Evolutionary conservation across 1,284 basidiomycete genomes (phyloP), one percentile per base, ranked within the genome.

Genomic region (Papiliotrema flavescens): DNA sequence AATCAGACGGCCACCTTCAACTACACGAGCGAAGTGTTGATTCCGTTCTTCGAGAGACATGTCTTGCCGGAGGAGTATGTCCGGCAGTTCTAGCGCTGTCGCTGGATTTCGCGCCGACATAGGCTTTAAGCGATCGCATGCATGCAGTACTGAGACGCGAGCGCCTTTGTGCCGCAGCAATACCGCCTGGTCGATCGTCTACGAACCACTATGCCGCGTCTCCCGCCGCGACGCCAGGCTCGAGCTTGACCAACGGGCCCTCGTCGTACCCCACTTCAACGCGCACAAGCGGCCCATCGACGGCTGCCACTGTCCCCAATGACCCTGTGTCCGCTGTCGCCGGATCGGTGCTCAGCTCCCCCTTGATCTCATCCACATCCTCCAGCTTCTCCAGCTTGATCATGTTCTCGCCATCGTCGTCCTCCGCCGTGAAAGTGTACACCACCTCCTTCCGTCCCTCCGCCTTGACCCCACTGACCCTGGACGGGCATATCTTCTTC

Each of bases 371-470:
- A 84, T 87, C 71, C 85, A 88, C 3, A 85, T 79, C 15, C 76
- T 80, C 39, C 41, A 70, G 58, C 53, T 70, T 66, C 2, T 79
- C 17, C 76, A 80, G 28, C 28, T 32, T 32, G 28, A 32, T 39
- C 35, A 70, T 60, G 50, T 69, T 66, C 2, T 65, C 35, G 32
- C 60, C 49, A 64, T 79, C 56, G 72, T 76, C n/a, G 80, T 84
- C 58, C 83, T 87, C 1, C 83, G 86, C 67, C 83, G 87, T 4
- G 85, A 79, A 40, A 75, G 81, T 49, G 44, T 63, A 71, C 8
- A 60, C 57, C 0, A 77, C 66, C 49, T 69, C 66, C 52, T 77
- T 76, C 41, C 75, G 51, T 1, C 69, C 67, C 39, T 67, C 66
- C 3, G 60, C 42, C 28, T 70, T 72, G 44, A 75, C 74, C 22